phyloP scores from a whole-genome alignment of 495 filamentous ascomycete genomes.

The Neurospora intermedia region DNA sequence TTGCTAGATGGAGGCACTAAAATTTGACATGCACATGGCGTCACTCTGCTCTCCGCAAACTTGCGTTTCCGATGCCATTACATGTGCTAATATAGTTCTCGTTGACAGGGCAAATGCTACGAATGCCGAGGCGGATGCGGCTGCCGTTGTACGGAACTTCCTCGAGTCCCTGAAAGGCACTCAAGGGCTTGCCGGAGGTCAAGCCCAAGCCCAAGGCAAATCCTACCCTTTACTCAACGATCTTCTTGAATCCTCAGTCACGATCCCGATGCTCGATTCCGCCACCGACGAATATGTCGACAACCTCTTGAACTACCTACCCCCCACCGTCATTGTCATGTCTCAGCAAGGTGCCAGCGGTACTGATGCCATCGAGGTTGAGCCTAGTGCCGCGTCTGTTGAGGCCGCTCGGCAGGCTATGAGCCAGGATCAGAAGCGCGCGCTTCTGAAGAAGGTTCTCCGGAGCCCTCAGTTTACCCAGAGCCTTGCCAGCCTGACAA shows the following conservation, averaged over 20 bases:
- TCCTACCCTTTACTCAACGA: constrained; percentile 79
- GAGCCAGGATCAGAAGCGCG: constrained; percentile 65
- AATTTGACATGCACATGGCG: constrained; percentile 9
- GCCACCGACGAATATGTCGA: constrained; percentile 56
- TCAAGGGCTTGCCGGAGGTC: constrained; percentile 22
- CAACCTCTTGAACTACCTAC: constrained; percentile 64
- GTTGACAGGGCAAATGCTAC: constrained; percentile 25
- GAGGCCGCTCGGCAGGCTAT: constrained; percentile 66
- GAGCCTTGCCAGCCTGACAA: constrained; percentile 70
- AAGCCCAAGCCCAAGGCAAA: constrained; percentile 36
- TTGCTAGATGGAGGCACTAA: constrained; percentile 13
- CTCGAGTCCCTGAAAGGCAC: constrained; percentile 68
- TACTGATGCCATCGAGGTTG: constrained; percentile 28
- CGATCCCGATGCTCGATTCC: constrained; percentile 63
- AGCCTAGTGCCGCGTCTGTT: constrained; percentile 54
- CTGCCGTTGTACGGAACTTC: constrained; percentile 73
- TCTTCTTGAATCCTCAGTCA: constrained; percentile 64
- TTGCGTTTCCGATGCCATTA: not conserved
- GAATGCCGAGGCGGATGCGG: constrained; percentile 38
- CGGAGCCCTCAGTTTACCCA: constrained; percentile 86
- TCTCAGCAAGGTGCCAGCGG: constrained; percentile 50
- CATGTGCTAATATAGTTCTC: constrained; percentile 22
- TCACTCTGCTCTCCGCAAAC: not conserved
- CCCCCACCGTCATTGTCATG: constrained; percentile 54
- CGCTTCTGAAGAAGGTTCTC: constrained; percentile 71